These are phyloP conservation scores for Hyphodiscus sp. DNA, from an alignment of 2,329 filamentous ascomycete genomes.

Conservation along the genomic window DNA sequence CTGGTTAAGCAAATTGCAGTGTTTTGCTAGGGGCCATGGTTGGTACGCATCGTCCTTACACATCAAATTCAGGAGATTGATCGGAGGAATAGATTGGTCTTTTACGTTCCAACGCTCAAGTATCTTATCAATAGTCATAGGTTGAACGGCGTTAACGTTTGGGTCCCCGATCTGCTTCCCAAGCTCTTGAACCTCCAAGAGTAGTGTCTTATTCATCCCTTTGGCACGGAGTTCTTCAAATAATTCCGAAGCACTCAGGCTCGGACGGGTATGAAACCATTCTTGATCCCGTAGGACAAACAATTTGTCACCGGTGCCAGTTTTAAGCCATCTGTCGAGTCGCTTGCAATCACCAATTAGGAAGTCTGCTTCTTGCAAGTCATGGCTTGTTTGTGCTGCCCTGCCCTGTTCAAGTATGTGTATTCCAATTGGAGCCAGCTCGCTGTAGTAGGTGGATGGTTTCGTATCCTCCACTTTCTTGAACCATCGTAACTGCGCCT, in stretches of 20 bases:
- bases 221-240: not conserved
- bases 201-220: not conserved
- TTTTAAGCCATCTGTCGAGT: conserved; percentile 7
- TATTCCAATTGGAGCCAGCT: conserved; percentile 3
- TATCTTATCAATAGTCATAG: not conserved
- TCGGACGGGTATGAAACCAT: conserved; percentile 5
- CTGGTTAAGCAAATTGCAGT: conserved; percentile 2
- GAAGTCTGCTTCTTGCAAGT: conserved; percentile 5
- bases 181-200: not conserved
- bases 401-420: conserved; percentile 7
- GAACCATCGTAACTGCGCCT: not conserved
- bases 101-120: not conserved
- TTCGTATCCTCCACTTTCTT: not conserved
- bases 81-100: not conserved
- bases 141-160: not conserved
- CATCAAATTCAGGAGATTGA: conserved; percentile 1
- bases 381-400: conserved; percentile 6
- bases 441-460: conserved; percentile 5
- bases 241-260: not conserved
- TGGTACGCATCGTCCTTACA: conserved; percentile 1
- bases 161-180: not conserved
- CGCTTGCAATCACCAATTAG: conserved; percentile 5
- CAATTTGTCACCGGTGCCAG: conserved; percentile 11
- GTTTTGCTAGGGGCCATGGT: conserved; percentile 1
- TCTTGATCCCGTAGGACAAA: conserved; percentile 7